Percentiles rank a stretch among this genome's conserved stretches.
Evolutionary conservation across 768 basidiomycete species (phyloP).

Genomic region (Lepiota venenata): DNA sequence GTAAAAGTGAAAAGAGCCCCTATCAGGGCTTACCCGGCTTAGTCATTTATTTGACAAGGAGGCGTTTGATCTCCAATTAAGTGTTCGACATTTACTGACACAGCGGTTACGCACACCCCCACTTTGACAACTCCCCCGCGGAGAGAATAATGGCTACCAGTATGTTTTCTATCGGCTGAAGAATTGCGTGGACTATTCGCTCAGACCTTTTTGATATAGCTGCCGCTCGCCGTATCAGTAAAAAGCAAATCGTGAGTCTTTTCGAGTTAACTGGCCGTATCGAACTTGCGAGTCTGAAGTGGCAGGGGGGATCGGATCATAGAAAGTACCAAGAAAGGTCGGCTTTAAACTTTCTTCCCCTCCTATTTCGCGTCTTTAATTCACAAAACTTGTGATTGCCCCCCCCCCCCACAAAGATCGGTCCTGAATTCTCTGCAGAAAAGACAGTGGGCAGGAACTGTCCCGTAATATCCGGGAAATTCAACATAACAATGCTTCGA

Average conservation of each 20-base stretch:
- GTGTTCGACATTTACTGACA: not conserved
- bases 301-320: constrained; percentile 1
- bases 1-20: not conserved
- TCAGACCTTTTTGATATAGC: not conserved
- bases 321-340: constrained; percentile 50
- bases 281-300: not conserved
- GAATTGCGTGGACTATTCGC: not conserved
- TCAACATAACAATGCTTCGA: constrained; percentile 88
- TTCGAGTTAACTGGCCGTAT: not conserved
- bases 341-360: no score
- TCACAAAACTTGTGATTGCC: no score
- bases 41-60: not conserved
- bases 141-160: constrained; percentile 15
- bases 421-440: constrained; percentile 70
- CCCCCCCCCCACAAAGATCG: constrained; percentile 46
- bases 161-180: constrained; percentile 5
- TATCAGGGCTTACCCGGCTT: not conserved
- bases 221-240: constrained; percentile 36
- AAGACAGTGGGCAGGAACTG: constrained; percentile 82
- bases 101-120: not conserved
- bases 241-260: constrained; percentile 36
- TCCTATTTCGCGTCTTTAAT: no score
- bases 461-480: constrained; percentile 90
- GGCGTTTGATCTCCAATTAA: not conserved
- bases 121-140: not conserved